Evolutionary conservation across 495 filamentous ascomycete species (phyloP).

Genomic region (Neurospora sp.): DNA sequence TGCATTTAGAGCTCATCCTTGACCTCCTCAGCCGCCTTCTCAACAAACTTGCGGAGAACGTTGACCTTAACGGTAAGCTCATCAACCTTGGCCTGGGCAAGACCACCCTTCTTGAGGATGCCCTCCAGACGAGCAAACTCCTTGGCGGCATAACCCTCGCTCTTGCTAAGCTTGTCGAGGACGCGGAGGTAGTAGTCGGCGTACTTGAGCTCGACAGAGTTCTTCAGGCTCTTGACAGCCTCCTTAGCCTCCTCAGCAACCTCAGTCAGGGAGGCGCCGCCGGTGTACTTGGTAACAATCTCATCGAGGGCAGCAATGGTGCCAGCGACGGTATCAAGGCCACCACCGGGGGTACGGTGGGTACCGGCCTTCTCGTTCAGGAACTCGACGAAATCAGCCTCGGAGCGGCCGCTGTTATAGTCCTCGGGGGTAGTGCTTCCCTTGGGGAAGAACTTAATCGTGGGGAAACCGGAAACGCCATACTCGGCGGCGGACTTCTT

Average conservation of each 20-base stretch:
- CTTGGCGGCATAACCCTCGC: conserved; percentile 70
- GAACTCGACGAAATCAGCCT: conserved; percentile 68
- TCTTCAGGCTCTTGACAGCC: conserved; percentile 54
- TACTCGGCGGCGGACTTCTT: conserved; percentile 68
- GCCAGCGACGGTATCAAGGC: conserved; percentile 69
- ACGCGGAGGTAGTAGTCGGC: conserved; percentile 93
- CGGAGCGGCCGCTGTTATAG: conserved; percentile 71
- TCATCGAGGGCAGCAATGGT: conserved; percentile 68
- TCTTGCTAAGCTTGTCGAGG: conserved; percentile 69
- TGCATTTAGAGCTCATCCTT: conserved; percentile 65
- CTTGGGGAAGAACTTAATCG: conserved; percentile 95
- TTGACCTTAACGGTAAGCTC: conserved; percentile 82
- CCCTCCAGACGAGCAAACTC: conserved; percentile 73
- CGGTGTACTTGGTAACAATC: conserved; percentile 57
- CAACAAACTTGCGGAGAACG: conserved; percentile 70
- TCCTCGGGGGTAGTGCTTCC: conserved; percentile 62
- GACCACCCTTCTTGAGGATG: conserved; percentile 73
- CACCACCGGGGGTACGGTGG: conserved; percentile 73
- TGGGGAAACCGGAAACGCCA: conserved; percentile 79
- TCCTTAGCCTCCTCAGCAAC: conserved; percentile 58
- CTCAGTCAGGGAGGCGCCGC: conserved; percentile 46
- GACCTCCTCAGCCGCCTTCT: conserved; percentile 23
- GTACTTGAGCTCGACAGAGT: conserved; percentile 54
- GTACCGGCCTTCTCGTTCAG: conserved; percentile 86
- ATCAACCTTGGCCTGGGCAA: conserved; percentile 79